Evolutionary conservation across 2,329 filamentous ascomycete genomes (phyloP).

Genomic region (Lachnellula willkommii): DNA sequence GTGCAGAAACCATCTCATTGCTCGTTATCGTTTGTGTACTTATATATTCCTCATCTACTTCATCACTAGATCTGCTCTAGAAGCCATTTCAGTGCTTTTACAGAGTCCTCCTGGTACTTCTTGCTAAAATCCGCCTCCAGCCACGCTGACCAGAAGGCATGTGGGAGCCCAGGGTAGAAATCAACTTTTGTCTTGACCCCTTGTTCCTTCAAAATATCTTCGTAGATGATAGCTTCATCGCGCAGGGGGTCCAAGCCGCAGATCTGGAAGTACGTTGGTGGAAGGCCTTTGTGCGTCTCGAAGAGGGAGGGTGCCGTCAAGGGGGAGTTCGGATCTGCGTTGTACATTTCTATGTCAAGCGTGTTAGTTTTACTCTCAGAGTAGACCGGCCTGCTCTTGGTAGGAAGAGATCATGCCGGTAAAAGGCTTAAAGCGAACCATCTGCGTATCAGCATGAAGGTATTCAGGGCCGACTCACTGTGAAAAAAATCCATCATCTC

Average conservation of each 20-base stretch:
- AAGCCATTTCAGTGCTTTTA: conserved; percentile 18
- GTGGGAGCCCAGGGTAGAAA: conserved; percentile 32
- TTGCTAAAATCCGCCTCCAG: conserved; percentile 23
- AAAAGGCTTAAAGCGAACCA: too few species aligned
- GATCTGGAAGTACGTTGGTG: conserved; percentile 45
- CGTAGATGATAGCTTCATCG: conserved; percentile 50
- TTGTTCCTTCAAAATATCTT: conserved; percentile 41
- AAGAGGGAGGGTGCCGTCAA: conserved; percentile 33
- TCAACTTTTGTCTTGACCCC: conserved; percentile 28
- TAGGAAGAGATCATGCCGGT: not conserved
- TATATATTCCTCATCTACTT: not conserved
- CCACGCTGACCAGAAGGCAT: conserved; percentile 29
- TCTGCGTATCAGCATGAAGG: not conserved
- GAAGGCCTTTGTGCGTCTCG: conserved; percentile 33
- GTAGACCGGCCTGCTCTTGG: not conserved
- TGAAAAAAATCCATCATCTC: conserved; percentile 26
- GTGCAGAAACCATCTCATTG: not conserved
- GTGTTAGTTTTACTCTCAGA: not conserved
- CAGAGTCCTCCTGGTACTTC: conserved; percentile 23
- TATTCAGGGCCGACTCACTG: conserved; percentile 8
- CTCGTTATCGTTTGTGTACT: too few species aligned
- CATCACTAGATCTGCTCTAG: conserved; percentile 13
- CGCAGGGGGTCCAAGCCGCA: conserved; percentile 46
- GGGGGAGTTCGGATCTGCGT: conserved; percentile 26
- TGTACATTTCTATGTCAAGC: conserved; percentile 23